These are phyloP conservation scores for Trichophyton simii DNA, from an alignment of 2,329 filamentous ascomycete genomes.

Conservation along the genomic window DNA sequence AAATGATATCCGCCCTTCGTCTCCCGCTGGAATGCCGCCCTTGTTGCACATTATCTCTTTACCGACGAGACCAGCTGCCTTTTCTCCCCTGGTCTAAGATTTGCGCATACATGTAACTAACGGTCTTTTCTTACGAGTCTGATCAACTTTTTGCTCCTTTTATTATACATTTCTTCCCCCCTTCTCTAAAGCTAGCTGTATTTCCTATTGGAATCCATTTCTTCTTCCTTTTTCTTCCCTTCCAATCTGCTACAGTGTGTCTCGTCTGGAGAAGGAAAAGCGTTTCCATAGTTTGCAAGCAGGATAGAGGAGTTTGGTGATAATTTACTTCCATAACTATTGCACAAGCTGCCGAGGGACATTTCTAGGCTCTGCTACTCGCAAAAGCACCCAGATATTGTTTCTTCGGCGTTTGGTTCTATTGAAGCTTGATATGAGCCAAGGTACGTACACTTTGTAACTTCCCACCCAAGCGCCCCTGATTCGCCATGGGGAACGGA, in stretches of 20 bases:
- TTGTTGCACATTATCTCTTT: background rate
- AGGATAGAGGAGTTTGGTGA: conserved; percentile 2
- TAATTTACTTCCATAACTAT: background rate
- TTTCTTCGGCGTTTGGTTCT: background rate
- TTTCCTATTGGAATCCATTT: background rate
- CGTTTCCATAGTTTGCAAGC: background rate
- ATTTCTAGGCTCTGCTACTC: no score
- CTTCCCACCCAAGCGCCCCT: background rate
- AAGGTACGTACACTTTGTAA: background rate
- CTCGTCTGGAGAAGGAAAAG: background rate
- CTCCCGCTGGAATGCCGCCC: background rate
- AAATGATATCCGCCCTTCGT: background rate
- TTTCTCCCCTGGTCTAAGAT: background rate
- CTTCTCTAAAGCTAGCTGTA: background rate
- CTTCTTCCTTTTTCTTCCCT: background rate
- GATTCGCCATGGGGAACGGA: background rate
- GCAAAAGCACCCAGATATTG: no score
- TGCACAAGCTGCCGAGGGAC: no score
- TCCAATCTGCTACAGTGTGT: background rate
- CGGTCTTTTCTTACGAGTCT: background rate
- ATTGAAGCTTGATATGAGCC: background rate
- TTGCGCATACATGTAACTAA: conserved; percentile 1
- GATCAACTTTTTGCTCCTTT: background rate
- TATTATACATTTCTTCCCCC: background rate
- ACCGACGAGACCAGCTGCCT: background rate